phyloP scores from a whole-genome alignment of 2,329 filamentous ascomycete genomes.

The Penicillium corylophilum region DNA sequence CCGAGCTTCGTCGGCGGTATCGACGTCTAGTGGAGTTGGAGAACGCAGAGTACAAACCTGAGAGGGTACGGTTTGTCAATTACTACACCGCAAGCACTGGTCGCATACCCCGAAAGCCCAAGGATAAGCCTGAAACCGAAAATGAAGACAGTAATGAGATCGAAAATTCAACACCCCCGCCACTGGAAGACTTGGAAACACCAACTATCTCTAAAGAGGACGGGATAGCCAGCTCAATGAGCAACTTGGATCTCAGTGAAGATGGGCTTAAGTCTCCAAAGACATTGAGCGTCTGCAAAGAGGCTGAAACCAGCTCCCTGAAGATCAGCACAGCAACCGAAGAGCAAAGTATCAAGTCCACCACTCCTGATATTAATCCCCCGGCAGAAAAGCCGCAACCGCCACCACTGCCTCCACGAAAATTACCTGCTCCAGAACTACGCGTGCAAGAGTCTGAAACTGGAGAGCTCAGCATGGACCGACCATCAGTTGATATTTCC shows the following conservation, averaged over 20 bases:
- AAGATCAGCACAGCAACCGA: not conserved
- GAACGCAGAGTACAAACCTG: slow-evolving; percentile 56
- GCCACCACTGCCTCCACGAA: not conserved
- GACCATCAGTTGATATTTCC: not conserved
- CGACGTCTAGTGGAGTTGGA: slow-evolving; percentile 68
- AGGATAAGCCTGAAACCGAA: slow-evolving; percentile 35
- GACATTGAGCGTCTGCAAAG: not conserved
- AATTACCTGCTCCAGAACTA: not conserved
- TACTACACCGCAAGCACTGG: slow-evolving; percentile 89
- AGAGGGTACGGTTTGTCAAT: slow-evolving; percentile 71
- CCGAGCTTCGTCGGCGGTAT: slow-evolving; percentile 69
- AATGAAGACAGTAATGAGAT: slow-evolving; percentile 20
- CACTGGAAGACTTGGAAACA: slow-evolving; percentile 11
- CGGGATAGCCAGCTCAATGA: not conserved
- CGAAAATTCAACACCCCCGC: slow-evolving; percentile 12
- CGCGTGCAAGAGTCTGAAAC: not conserved
- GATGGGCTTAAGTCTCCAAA: not conserved
- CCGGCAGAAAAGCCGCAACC: not conserved
- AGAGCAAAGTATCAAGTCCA: not conserved
- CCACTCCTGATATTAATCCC: not conserved
- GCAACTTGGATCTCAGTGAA: slow-evolving; percentile 1
- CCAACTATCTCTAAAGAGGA: slow-evolving; percentile 9
- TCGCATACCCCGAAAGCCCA: slow-evolving; percentile 37
- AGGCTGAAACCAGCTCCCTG: not conserved
- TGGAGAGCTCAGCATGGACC: not conserved